These are phyloP conservation scores for Artemisia annua DNA, from an alignment of 129 eudicot genomes.

Conservation along the genomic window DNA sequence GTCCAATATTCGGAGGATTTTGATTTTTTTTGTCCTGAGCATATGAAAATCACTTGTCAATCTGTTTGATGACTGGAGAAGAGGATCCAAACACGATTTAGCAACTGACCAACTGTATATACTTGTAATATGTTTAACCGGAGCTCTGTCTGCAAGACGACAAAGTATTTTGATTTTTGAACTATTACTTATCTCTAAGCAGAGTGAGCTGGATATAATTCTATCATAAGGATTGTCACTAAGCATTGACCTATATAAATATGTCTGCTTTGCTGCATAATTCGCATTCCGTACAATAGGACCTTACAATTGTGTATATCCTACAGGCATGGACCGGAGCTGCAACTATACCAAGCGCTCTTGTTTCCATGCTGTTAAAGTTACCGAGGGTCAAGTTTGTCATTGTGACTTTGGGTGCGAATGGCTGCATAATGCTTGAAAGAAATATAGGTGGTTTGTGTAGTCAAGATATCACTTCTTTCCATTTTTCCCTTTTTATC, in stretches of 20 bases:
- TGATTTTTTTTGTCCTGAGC: too few species aligned
- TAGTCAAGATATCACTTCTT: background rate
- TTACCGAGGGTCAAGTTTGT: conserved; percentile 73
- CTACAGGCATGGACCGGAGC: conserved; percentile 78
- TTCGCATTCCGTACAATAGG: background rate
- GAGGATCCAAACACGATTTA: too few species aligned
- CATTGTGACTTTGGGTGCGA: conserved; percentile 83
- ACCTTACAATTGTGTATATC: conserved; percentile 3
- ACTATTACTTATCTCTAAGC: conserved; percentile 3
- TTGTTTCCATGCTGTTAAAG: conserved; percentile 73
- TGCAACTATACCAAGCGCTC: conserved; percentile 72
- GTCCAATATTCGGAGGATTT: too few species aligned
- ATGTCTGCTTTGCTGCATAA: conserved; percentile 19
- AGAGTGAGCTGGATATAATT: background rate
- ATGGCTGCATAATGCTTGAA: conserved; percentile 94
- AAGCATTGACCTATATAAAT: background rate
- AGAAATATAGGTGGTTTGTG: conserved; percentile 57
- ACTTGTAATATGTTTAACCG: background rate
- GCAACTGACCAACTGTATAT: too few species aligned
- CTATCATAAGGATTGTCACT: background rate
- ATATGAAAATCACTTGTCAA: too few species aligned
- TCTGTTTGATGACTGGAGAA: too few species aligned
- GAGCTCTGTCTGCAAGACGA: background rate
- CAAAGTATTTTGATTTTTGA: too few species aligned
- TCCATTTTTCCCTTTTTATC: background rate